Base-by-base conservation (phyloP, 2,329 filamentous ascomycete genomes). In the Sphaerostilbella broomeana region DNA sequence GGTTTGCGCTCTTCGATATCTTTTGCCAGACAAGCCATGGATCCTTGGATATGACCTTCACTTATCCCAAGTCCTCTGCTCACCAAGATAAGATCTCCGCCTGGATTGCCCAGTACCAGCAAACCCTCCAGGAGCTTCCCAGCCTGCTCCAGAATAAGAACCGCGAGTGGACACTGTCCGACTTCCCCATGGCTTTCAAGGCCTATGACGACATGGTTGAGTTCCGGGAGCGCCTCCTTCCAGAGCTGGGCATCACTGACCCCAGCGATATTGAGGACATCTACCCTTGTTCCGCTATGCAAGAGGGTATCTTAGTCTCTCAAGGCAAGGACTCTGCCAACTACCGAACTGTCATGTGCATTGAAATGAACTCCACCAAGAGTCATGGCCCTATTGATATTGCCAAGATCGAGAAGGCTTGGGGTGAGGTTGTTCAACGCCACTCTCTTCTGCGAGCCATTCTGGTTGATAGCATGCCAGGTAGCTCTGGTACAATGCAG, bases 181-280 rank as follows among this genome's bases (percentile, higher is more conserved):
- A 50, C 20, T 55, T 58, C 34, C 52, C 55, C 3, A 40, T 58
- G n/a, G 38, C 33, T 5, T 43, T 46, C 29, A 34, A 20, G 13
- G 34, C 38, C 2, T 41, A 46, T 18, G 16, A 38, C n/a, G 15
- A 42, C 25, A 13, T 45, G 11, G 26, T 24, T 11, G 21, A 40
- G 15, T 42, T 47, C 37, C 38, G n/a, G 21, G 18, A n/a, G 12
- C 12, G 3, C 16, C 25, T 12, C 20, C 27, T 38, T 8, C 12
- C 10, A 17, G 27, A n/a, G 13, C 19, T 38, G 11, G n/a, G 25
- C 6, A 16, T 40, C 3, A 16, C 35, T 5, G 7, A 20, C 11
- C 19, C 16, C n/a, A 17, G 6, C n/a, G 38, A 40, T 10, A 19
- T 40, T 24, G 38, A 40, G 13, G 31, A 40, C 10, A 40, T 40